Percentiles rank a stretch among this genome's conserved stretches.
Conservation (phyloP, 495 filamentous ascomycete species). For the Aspergillus saccharolyticus region DNA sequence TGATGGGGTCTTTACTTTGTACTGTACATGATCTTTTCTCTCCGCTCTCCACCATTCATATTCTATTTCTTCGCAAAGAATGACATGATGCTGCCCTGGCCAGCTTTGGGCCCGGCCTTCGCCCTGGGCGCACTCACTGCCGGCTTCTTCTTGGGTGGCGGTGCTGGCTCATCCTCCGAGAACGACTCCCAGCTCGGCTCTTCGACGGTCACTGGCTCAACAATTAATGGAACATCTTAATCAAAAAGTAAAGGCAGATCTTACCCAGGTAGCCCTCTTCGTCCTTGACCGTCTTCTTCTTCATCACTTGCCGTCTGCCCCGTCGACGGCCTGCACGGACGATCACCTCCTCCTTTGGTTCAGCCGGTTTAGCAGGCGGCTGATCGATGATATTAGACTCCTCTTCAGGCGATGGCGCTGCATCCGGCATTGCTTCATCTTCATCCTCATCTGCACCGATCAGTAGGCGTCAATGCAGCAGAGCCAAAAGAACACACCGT, state of each 20-base stretch:
- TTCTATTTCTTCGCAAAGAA: constrained; percentile 83
- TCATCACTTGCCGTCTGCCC: constrained; percentile 77
- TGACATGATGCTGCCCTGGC: constrained; percentile 87
- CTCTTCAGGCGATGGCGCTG: constrained; percentile 28
- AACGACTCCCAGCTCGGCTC: constrained; percentile 92
- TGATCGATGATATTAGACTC: constrained; percentile 46
- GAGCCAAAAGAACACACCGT: constrained; percentile 42
- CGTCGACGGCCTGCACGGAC: constrained; percentile 64
- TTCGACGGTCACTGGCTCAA: constrained; percentile 73
- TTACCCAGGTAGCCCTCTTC: constrained; percentile 89
- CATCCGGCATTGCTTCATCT: constrained; percentile 49
- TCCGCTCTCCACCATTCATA: not conserved
- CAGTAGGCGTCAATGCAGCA: not conserved
- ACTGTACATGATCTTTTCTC: not conserved
- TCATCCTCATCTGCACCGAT: constrained; percentile 3
- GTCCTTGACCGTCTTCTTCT: constrained; percentile 86
- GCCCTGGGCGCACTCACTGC: constrained; percentile 45
- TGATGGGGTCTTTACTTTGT: no score
- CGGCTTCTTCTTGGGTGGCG: constrained; percentile 56
- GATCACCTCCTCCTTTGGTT: constrained; percentile 40
- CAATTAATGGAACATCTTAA: not conserved
- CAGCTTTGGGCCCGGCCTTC: constrained; percentile 56
- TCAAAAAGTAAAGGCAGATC: constrained; percentile 20
- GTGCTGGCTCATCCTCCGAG: constrained; percentile 81
- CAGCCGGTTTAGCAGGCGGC: constrained; percentile 36